Evolutionary conservation across 192 early-diverging fungal genomes (phyloP), one percentile per base, ranked within the genome.

Genomic region (Funneliformis geosporum): DNA sequence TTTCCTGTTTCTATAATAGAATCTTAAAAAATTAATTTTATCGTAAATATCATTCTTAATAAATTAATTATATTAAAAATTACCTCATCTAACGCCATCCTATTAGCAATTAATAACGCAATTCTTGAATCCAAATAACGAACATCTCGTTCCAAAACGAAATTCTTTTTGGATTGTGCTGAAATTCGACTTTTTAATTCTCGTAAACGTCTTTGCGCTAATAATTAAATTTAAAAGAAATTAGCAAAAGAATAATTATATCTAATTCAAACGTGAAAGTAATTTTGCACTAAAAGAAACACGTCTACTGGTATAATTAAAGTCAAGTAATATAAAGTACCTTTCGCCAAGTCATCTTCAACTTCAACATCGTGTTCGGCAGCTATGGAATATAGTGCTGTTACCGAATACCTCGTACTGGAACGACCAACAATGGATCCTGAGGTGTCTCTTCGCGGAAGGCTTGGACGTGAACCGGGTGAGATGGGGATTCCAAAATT

Each of bases 341-440:
- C 93, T 87, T 90, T 88, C 21, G 96, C 94, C 50, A 97, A 92
- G 76, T 96, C 96, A 88, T 97, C 96, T 73, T 95, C 94, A 33
- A 96, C 93, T 82, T 96, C 96, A 28, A 92, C 91, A 81, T 97
- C 96, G 80, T 96, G 95, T 82, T 97, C 95, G 14, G 96, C 94
- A 18, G 92, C 93, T 84, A 94, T 92, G 12, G 93, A 94, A 74
- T 93, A 94, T 25, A 94, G 85, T 40, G 89, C 89, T 11, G 87
- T 89, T 43, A 91, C 89, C 2, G 92, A 92, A 83, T 94, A 94
- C 69, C 92, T 87, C 66, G 90, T 88, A 60, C 88, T 90, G 69
- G 85, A 86, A 33, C 91, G 86, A 76, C 89, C 88, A n/a, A 73
- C 81, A 66, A 80, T 81, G 60, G 84, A 78, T 47, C 80, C 82